Evolutionary conservation across 106 monocot genomes (phyloP).

Genomic region (Vanilla planifolia): DNA sequence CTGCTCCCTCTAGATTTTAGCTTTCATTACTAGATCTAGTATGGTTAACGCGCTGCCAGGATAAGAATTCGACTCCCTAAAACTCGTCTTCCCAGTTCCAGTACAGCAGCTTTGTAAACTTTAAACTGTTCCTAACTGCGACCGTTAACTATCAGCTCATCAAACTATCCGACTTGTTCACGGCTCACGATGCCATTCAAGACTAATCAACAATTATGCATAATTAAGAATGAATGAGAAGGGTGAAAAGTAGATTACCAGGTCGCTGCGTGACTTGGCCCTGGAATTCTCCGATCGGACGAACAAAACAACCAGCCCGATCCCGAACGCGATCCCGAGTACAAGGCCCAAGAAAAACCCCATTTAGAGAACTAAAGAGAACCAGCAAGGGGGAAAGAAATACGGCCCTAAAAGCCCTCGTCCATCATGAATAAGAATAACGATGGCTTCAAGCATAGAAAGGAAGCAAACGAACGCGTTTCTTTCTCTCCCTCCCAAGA

Average conservation of each 20-base stretch:
- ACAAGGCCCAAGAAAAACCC: slow-evolving; percentile 57
- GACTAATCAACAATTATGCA: neutral
- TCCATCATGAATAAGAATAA: neutral
- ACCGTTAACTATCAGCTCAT: neutral
- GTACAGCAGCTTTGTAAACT: neutral
- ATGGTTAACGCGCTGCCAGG: too few species aligned
- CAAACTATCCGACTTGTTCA: neutral
- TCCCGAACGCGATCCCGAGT: slow-evolving; percentile 50
- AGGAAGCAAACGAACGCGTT: neutral
- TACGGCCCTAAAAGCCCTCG: neutral
- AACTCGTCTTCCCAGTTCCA: neutral
- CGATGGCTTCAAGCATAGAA: neutral
- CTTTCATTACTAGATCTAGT: too few species aligned
- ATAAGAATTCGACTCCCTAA: too few species aligned
- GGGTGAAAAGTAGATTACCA: slow-evolving; percentile 34
- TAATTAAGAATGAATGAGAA: neutral
- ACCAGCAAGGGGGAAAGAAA: too few species aligned
- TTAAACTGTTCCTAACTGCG: neutral
- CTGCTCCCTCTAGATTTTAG: too few species aligned
- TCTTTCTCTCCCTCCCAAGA: neutral
- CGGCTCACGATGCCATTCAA: neutral
- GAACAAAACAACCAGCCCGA: slow-evolving; percentile 56
- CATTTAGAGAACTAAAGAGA: slow-evolving; percentile 23
- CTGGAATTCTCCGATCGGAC: slow-evolving; percentile 50
- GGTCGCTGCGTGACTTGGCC: slow-evolving; percentile 48